phyloP scores from a whole-genome alignment of 768 basidiomycete species.

The Tulasnella sp. region DNA sequence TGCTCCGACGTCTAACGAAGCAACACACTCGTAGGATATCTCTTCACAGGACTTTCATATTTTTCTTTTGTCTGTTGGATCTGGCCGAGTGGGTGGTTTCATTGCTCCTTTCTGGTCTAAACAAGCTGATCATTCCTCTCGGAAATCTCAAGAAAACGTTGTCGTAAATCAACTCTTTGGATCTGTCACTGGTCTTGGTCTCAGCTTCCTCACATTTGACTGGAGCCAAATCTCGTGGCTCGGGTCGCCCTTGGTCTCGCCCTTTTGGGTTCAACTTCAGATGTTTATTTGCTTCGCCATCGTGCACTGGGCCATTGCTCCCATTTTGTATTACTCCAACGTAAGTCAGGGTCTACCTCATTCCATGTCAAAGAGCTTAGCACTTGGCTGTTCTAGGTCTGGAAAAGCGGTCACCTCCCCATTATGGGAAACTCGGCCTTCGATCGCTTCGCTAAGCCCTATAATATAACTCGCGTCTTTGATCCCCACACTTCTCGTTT shows the following conservation, averaged over 20 bases:
- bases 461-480: conserved; percentile 31
- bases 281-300: conserved; percentile 75
- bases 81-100: conserved; percentile 20
- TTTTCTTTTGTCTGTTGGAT: conserved; percentile 96
- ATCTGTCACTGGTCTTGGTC: conserved; percentile 66
- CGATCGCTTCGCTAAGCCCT: conserved; percentile 32
- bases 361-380: not conserved
- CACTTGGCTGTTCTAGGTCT: conserved; percentile 26
- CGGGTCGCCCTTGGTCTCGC: conserved; percentile 61
- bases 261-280: conserved; percentile 97
- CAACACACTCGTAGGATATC: conserved; percentile 50
- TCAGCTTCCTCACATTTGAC: conserved; percentile 88
- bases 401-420: conserved; percentile 33
- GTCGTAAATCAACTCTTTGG: conserved; percentile 91
- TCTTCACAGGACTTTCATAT: conserved; percentile 76
- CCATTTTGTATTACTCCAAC: conserved; percentile 86
- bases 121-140: not conserved
- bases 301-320: conserved; percentile 87
- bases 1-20: not conserved
- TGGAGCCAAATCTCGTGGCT: conserved; percentile 70
- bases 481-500: conserved; percentile 22
- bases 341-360: conserved; percentile 30
- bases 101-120: not conserved
- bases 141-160: conserved; percentile 46
- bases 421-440: conserved; percentile 29